Percentiles rank a stretch among this genome's conserved stretches.
Evolutionary conservation across 441 rosid species (phyloP).

Genomic region (Gossypium trilobum): DNA sequence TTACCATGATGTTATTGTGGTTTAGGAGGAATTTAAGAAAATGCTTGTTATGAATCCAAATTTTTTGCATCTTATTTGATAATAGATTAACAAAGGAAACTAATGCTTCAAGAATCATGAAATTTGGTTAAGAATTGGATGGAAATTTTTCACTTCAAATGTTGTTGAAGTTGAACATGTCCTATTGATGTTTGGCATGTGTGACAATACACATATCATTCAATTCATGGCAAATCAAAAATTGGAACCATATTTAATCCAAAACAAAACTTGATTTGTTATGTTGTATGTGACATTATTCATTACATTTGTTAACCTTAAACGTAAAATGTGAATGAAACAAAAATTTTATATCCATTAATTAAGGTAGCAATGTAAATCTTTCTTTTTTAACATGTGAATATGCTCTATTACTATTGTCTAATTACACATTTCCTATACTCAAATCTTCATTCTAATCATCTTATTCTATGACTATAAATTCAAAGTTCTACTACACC

Average conservation of each 20-base stretch:
- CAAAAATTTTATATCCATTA: not conserved
- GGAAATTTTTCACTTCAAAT: not conserved
- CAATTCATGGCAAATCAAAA: not conserved
- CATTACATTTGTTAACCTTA: not conserved
- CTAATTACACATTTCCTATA: not conserved
- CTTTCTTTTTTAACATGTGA: not conserved
- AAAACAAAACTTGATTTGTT: not conserved
- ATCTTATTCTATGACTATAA: too few relatives aligned
- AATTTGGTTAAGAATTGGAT: conserved; percentile 23
- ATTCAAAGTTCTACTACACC: not conserved
- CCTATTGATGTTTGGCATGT: not conserved
- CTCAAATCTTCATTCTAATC: not conserved
- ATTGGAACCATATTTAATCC: not conserved
- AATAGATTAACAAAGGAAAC: conserved; percentile 24
- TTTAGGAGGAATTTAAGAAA: conserved; percentile 19
- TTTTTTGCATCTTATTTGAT: not conserved
- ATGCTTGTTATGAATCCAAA: conserved; percentile 11
- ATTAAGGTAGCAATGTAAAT: not conserved
- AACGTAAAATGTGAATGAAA: not conserved
- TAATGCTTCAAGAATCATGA: conserved; percentile 20
- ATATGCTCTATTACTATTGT: not conserved
- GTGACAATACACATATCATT: not conserved
- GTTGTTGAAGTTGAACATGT: conserved; percentile 33
- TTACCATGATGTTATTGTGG: conserved; percentile 25
- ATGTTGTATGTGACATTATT: not conserved